Conservation (phyloP, 768 basidiomycete genomes). For the Suillus americanus region DNA sequence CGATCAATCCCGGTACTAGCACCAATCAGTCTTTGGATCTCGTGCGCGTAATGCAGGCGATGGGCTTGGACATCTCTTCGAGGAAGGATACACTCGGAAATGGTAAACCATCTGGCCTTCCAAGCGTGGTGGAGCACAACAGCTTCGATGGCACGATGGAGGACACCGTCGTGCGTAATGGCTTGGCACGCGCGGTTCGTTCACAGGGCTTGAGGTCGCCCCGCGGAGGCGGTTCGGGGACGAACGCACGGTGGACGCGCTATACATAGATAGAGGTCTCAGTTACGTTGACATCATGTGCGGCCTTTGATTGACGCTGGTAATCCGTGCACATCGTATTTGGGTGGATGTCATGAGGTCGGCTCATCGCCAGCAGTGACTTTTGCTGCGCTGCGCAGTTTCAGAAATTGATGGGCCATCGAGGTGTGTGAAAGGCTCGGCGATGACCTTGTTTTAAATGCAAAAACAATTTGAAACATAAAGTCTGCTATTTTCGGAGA, state of each 20-base stretch:
- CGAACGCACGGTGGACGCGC: background rate
- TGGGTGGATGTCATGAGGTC: background rate
- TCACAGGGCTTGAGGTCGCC: background rate
- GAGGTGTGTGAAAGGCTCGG: too few relatives aligned
- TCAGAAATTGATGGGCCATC: too few relatives aligned
- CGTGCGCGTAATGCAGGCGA: background rate
- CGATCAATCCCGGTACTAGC: background rate
- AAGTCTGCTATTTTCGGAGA: background rate
- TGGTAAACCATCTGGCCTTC: background rate
- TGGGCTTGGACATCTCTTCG: background rate
- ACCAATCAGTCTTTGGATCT: background rate
- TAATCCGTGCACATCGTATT: background rate
- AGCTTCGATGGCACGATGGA: background rate
- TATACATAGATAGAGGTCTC: background rate
- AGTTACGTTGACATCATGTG: background rate
- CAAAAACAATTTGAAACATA: background rate
- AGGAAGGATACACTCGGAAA: background rate
- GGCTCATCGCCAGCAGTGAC: background rate
- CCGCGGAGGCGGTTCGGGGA: background rate
- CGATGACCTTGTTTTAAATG: background rate
- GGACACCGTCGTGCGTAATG: background rate
- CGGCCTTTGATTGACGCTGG: background rate
- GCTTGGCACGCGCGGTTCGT: background rate
- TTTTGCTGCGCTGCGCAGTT: too few relatives aligned
- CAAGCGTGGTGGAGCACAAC: background rate